phyloP scores from a whole-genome alignment of 176 grass and related monocot genomes.

The Rhynchospora pubera region DNA sequence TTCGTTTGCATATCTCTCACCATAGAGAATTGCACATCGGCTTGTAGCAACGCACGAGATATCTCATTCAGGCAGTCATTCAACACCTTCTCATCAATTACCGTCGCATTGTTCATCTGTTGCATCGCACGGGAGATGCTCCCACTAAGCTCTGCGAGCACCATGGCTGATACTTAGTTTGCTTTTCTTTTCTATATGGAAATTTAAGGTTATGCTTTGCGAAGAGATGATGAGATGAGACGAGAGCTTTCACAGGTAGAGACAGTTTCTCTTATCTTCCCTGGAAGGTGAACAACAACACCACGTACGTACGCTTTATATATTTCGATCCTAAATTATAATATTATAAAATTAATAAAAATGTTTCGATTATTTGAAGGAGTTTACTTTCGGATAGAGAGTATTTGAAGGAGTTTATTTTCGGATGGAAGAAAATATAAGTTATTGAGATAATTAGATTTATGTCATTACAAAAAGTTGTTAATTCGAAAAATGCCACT shows the following conservation, averaged over 20 bases:
- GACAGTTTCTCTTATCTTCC: neutral
- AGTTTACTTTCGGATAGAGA: too few relatives aligned
- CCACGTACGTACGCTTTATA: too few relatives aligned
- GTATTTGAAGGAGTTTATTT: too few relatives aligned
- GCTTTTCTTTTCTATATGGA: neutral
- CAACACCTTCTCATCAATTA: constrained; percentile 93
- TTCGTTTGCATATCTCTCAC: constrained; percentile 91
- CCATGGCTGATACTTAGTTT: constrained; percentile 31
- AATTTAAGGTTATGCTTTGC: neutral
- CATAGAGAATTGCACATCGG: constrained; percentile 82
- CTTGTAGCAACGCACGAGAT: constrained; percentile 72
- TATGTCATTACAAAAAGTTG: too few relatives aligned
- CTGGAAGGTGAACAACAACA: too few relatives aligned
- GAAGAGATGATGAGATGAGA: neutral
- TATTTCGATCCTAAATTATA: too few relatives aligned
- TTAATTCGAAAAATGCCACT: too few relatives aligned
- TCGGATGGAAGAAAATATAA: too few relatives aligned
- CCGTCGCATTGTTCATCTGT: constrained; percentile 96
- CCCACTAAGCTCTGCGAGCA: constrained; percentile 89
- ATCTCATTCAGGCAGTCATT: constrained; percentile 93
- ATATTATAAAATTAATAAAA: too few relatives aligned
- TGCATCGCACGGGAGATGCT: constrained; percentile 92
- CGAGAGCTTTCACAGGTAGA: neutral
- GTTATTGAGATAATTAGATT: too few relatives aligned
- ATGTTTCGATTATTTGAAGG: too few relatives aligned